Evolutionary conservation across 2,329 filamentous ascomycete genomes (phyloP), one percentile per base, ranked within the genome.

Genomic region (Exophiala lecanii-corni): DNA sequence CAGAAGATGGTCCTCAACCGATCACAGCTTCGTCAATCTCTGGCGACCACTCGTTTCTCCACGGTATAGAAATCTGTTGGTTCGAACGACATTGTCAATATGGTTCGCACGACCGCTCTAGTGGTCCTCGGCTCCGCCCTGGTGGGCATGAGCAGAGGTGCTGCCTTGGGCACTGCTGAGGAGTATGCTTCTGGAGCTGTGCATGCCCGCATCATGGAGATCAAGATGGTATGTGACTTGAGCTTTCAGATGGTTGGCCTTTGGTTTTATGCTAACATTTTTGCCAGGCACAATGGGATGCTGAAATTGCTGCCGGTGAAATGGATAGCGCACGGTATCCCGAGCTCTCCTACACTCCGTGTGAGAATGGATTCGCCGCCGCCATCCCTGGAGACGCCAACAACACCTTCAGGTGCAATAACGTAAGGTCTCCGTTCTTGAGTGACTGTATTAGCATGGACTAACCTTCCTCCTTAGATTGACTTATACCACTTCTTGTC

Each of bases 321-420:
- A 35, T 42, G 30, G 39, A 34, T 15, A 35, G 30, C 31, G 31
- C 19, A 5, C 39, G 36, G 17, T 42, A 42, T 25, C 39, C 39
- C 15, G 50, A 54, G 7, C 49, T 53, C 7, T 43, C 41, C 17
- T 43, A 28, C 30, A 39, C 41, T 3, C 43, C 48, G 4, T 75
- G 72, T 50, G 57, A 62, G 5, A 59, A 70, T 16, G 72, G 72
- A 2, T 55, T 64, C 12, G 71, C 68, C 3, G 63, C 62, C 30
- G 70, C 69, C 34, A 62, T 72, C 19, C 62, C 65, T 6, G 71
- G 69, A 2, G 69, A 75, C 41, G 57, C 61, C n/a, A 60, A 64
- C 41, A 68, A 74, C 57, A 74, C 70, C 2, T 75, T 73, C 57
- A 56, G 57, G 18, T 74, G 72, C 57, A 66, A 62, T 42, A 71